These are phyloP conservation scores for Carex parvula DNA, from an alignment of 176 grass and related monocot species.

Conservation along the genomic window DNA sequence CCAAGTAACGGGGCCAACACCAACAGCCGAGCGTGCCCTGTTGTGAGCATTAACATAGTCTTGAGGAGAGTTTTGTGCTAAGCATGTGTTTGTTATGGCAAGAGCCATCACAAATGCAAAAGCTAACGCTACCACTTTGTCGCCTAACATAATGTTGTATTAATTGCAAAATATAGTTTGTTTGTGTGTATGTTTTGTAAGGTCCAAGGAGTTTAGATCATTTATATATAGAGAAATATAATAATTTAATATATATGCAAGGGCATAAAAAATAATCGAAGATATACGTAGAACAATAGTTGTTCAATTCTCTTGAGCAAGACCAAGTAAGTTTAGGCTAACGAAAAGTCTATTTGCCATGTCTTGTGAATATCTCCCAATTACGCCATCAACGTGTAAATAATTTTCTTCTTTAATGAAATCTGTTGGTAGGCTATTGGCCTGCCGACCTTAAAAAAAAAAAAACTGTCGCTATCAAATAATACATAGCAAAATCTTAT, in stretches of 20 bases:
- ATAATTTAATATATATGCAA: neutral
- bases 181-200: neutral
- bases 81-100: neutral
- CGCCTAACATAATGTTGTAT: neutral
- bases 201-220: neutral
- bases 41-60: conserved; percentile 9
- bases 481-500: no score
- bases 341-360: no score
- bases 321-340: no score
- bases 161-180: neutral
- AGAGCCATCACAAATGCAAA: neutral
- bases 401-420: no score
- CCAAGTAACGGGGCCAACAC: neutral
- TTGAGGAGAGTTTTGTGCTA: conserved; percentile 5
- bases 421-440: no score
- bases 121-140: neutral
- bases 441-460: no score
- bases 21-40: neutral
- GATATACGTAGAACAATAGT: no score
- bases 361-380: no score
- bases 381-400: no score
- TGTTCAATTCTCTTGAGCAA: no score
- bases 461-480: no score
- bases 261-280: neutral
- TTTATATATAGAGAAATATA: neutral